These are phyloP conservation scores for Elsinoe necatrix DNA, from an alignment of 2,329 filamentous ascomycete genomes.

Conservation along the genomic window DNA sequence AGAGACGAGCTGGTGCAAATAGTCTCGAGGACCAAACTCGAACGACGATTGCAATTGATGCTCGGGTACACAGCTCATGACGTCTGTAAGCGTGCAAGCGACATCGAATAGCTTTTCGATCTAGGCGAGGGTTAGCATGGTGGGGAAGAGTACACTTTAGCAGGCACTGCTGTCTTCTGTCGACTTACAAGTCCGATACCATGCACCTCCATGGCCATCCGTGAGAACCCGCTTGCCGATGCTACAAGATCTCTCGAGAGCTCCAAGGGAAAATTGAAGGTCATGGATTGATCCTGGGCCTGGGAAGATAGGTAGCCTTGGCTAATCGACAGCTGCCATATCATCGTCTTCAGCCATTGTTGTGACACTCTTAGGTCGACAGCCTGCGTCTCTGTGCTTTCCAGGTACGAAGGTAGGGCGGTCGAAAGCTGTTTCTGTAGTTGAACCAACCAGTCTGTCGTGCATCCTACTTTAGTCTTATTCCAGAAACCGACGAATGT, in stretches of 20 bases:
- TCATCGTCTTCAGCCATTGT: slow-evolving; percentile 61
- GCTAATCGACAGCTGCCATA: slow-evolving; percentile 64
- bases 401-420: slow-evolving; percentile 48
- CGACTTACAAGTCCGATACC: slow-evolving; percentile 65
- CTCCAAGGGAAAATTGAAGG: slow-evolving; percentile 53
- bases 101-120: slow-evolving; percentile 76
- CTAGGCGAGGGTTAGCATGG: slow-evolving; percentile 30
- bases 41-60: slow-evolving; percentile 45
- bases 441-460: slow-evolving; percentile 39
- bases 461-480: slow-evolving; percentile 42
- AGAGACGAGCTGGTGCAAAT: slow-evolving; percentile 60
- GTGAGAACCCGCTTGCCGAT: slow-evolving; percentile 63
- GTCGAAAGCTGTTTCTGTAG: slow-evolving; percentile 45
- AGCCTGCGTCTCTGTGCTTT: slow-evolving; percentile 57
- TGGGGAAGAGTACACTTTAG: too few relatives aligned
- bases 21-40: slow-evolving; percentile 59
- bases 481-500: slow-evolving; percentile 58
- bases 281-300: slow-evolving; percentile 51
- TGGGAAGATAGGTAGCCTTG: slow-evolving; percentile 53
- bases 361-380: slow-evolving; percentile 62
- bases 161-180: too few relatives aligned
- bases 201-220: slow-evolving; percentile 64
- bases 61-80: slow-evolving; percentile 52
- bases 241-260: slow-evolving; percentile 52
- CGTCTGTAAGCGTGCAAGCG: slow-evolving; percentile 63